These are phyloP conservation scores for Ophiocordyceps sinensis DNA, from an alignment of 2,329 filamentous ascomycete species.

Conservation along the genomic window DNA sequence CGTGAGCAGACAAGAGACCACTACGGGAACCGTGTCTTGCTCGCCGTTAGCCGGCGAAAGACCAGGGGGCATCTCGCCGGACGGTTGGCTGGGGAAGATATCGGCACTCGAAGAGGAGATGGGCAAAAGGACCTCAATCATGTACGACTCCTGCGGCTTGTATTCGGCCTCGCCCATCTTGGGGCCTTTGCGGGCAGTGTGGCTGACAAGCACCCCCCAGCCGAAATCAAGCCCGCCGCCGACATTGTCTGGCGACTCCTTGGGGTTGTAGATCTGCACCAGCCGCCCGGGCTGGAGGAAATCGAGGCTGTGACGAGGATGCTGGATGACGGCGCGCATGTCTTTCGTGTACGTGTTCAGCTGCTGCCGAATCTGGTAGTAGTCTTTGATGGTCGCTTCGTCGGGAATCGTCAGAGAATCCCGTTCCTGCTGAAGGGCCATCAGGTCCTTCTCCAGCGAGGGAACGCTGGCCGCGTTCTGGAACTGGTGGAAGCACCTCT, in stretches of 20 bases:
- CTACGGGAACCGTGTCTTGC: slow-evolving; percentile 14
- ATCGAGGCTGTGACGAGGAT: slow-evolving; percentile 71
- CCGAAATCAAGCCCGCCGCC: slow-evolving; percentile 54
- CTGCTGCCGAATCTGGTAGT: slow-evolving; percentile 79
- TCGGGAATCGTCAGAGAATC: slow-evolving; percentile 66
- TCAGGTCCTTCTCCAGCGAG: slow-evolving; percentile 67
- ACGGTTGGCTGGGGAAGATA: slow-evolving; percentile 21
- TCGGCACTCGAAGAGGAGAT: slow-evolving; percentile 36
- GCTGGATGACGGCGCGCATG: slow-evolving; percentile 82
- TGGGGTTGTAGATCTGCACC: slow-evolving; percentile 66
- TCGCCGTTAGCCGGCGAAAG: slow-evolving; percentile 25
- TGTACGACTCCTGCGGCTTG: slow-evolving; percentile 59
- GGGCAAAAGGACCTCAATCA: slow-evolving; percentile 69
- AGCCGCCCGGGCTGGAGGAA: slow-evolving; percentile 82
- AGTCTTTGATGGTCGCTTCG: slow-evolving; percentile 81
- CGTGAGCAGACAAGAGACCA: slow-evolving; percentile 69
- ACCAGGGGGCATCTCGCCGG: slow-evolving; percentile 43
- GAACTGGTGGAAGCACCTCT: slow-evolving; percentile 95
- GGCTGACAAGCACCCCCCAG: slow-evolving; percentile 82
- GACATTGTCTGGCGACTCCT: slow-evolving; percentile 26
- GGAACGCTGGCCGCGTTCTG: slow-evolving; percentile 87
- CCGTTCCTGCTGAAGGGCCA: slow-evolving; percentile 61
- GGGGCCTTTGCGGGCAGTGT: slow-evolving; percentile 46
- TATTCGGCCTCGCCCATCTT: slow-evolving; percentile 57
- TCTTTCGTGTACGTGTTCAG: slow-evolving; percentile 73